Evolutionary conservation across 495 filamentous ascomycete genomes (phyloP), one percentile per base, ranked within the genome.

Genomic region (Penicillium simplicissimum): DNA sequence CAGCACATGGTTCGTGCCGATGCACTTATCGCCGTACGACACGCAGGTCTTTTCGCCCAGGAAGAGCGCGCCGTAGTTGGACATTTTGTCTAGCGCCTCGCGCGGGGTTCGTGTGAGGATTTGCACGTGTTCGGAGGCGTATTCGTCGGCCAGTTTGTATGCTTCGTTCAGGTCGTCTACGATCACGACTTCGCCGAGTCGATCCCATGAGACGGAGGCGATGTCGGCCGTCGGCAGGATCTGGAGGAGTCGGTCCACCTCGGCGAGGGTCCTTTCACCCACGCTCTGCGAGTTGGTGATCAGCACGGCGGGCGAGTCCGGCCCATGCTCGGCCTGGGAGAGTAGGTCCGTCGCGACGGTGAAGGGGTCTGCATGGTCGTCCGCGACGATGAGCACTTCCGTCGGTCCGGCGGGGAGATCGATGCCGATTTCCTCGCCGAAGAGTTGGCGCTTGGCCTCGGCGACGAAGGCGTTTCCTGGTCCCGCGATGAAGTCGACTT

Each of bases 401-500:
- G 81, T 85, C 35, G 82, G 81, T 0, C 82, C 82, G 0, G 81
- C 82, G 8, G 81, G 74, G 0, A 85, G 68, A 60, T 84, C 81
- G 36, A 85, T 85, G 23, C 82, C 82, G 35, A 85, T 79, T 37
- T 68, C 62, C 21, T 78, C 79, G 8, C 81, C 81, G 62, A 83
- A 83, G 1, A 83, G 71, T 63, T 84, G 82, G 4, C 79, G 75
- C 64, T 84, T 84, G 8, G 76, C 81, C 48, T 85, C 82, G 4
- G 82, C 82, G 8, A 85, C 82, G 60, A 81, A 84, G 11, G 82
- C 74, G 56, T 85, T 84, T 6, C 82, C 82, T 0, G 82, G 82
- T 0, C 82, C 82, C 5, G 81, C 82, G 34, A 84, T 73, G 70
- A 85, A 84, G 57, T 84, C 78, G 5, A 81, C 76, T 49, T 81